Conservation (phyloP, 106 monocot species). For the Apostasia shenzhenica region DNA sequence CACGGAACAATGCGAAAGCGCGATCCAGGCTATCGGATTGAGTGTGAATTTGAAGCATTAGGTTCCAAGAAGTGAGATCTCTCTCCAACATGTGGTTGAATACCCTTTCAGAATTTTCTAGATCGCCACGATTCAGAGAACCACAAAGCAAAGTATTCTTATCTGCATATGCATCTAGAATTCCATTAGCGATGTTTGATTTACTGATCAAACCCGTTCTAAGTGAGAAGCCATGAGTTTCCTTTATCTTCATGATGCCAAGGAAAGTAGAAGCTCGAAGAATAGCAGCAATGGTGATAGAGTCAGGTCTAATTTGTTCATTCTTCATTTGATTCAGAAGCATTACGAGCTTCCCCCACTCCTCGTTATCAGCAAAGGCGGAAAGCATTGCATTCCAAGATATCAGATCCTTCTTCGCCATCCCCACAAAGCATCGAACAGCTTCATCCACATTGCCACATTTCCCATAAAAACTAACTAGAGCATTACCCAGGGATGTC, state of each 20-base stretch:
- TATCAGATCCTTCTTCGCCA: slow-evolving; percentile 33
- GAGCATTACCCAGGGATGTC: slow-evolving; percentile 58
- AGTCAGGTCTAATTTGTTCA: slow-evolving; percentile 31
- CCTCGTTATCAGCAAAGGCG: slow-evolving; percentile 30
- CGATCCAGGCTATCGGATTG: slow-evolving; percentile 21
- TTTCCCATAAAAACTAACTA: slow-evolving; percentile 61
- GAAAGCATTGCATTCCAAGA: slow-evolving; percentile 77
- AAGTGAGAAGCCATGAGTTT: slow-evolving; percentile 57
- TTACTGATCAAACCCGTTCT: slow-evolving; percentile 18
- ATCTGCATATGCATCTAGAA: slow-evolving; percentile 51
- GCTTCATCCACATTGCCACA: slow-evolving; percentile 45
- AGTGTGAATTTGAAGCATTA: slow-evolving; percentile 49
- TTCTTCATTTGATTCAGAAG: slow-evolving; percentile 34
- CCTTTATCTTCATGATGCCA: slow-evolving; percentile 30
- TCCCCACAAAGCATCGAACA: slow-evolving; percentile 19
- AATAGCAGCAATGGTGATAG: slow-evolving; percentile 40
- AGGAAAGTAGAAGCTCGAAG: slow-evolving; percentile 31
- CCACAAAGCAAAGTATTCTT: slow-evolving; percentile 51
- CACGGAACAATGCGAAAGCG: slow-evolving; percentile 32
- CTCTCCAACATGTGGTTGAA: slow-evolving; percentile 40
- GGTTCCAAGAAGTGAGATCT: slow-evolving; percentile 54
- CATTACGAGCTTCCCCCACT: slow-evolving; percentile 20
- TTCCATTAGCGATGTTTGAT: slow-evolving; percentile 35
- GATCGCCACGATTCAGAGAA: slow-evolving; percentile 37
- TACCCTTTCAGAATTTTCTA: slow-evolving; percentile 32